Conservation (phyloP, 441 rosid genomes). For the Jatropha podagrica region DNA sequence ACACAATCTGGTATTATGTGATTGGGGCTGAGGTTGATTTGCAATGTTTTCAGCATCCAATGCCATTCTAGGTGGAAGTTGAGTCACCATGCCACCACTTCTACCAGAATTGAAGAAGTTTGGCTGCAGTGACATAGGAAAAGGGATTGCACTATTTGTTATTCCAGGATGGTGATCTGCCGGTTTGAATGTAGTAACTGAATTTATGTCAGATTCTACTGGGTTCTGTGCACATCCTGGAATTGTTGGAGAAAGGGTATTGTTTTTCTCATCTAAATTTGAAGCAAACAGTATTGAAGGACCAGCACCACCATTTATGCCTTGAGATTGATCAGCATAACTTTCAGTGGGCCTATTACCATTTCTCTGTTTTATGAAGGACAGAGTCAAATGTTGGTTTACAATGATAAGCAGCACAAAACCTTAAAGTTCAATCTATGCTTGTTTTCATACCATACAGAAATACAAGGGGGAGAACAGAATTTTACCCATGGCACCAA, state of each 20-base stretch:
- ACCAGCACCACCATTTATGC: slow-evolving; percentile 27
- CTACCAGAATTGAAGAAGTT: slow-evolving; percentile 44
- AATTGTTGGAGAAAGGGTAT: slow-evolving; percentile 34
- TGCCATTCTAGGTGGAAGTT: slow-evolving; percentile 34
- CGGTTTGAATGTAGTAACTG: slow-evolving; percentile 38
- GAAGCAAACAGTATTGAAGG: slow-evolving; percentile 47
- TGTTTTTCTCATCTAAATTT: slow-evolving; percentile 58
- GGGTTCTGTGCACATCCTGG: slow-evolving; percentile 40
- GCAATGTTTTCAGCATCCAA: slow-evolving; percentile 42
- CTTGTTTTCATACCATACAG: not conserved
- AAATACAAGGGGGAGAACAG: slow-evolving; percentile 14
- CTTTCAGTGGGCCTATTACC: slow-evolving; percentile 45
- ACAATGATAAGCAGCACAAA: not conserved
- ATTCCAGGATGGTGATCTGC: slow-evolving; percentile 33
- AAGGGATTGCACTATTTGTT: slow-evolving; percentile 41
- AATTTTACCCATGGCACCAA: slow-evolving; percentile 66
- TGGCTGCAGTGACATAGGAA: slow-evolving; percentile 63
- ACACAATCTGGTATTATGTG: slow-evolving; percentile 28
- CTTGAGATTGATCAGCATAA: slow-evolving; percentile 44
- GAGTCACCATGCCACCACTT: slow-evolving; percentile 39
- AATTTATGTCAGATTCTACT: slow-evolving; percentile 39
- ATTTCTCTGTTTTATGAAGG: slow-evolving; percentile 47
- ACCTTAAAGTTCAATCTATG: not conserved
- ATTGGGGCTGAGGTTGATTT: slow-evolving; percentile 34
- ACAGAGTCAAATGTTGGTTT: slow-evolving; percentile 11